Conservation (phyloP, 495 filamentous ascomycete species). For the Hyphodiscus hymeniophilus region DNA sequence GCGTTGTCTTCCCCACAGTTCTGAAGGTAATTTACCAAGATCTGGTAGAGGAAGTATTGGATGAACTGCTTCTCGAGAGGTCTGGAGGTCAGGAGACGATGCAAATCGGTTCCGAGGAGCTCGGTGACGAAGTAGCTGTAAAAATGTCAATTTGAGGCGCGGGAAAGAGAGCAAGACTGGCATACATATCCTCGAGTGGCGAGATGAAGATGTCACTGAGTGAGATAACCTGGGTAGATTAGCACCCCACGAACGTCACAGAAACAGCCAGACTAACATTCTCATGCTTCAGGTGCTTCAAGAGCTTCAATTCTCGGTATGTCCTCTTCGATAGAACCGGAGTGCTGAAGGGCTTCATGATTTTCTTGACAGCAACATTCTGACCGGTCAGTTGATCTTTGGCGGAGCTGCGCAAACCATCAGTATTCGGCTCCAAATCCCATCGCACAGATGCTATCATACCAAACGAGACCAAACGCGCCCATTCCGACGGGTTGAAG, state of each 20-base stretch:
- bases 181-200: slow-evolving; percentile 95
- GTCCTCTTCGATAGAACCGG: slow-evolving; percentile 95
- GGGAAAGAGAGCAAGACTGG: slow-evolving; percentile 3
- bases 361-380: slow-evolving; percentile 98
- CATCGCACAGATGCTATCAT: slow-evolving; percentile 1
- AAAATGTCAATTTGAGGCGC: slow-evolving; percentile 21
- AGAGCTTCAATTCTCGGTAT: slow-evolving; percentile 91
- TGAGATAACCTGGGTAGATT: slow-evolving; percentile 70
- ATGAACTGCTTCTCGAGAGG: slow-evolving; percentile 99
- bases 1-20: not conserved
- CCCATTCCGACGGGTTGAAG: slow-evolving; percentile 98
- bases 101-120: slow-evolving; percentile 91
- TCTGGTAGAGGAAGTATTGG: slow-evolving; percentile 99
- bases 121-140: slow-evolving; percentile 94
- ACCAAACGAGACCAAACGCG: slow-evolving; percentile 97
- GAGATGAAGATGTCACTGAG: slow-evolving; percentile 99
- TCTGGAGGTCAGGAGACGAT: slow-evolving; percentile 88
- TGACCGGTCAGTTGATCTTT: slow-evolving; percentile 94
- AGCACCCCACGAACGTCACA: slow-evolving; percentile 4
- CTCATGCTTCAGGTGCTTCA: slow-evolving; percentile 95
- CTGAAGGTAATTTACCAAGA: slow-evolving; percentile 56
- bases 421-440: not conserved
- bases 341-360: slow-evolving; percentile 99
- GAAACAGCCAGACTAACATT: slow-evolving; percentile 54
- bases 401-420: slow-evolving; percentile 59